These are phyloP conservation scores for Pseudogymnoascus sp. DNA, from an alignment of 2,329 filamentous ascomycete genomes.

Conservation along the genomic window DNA sequence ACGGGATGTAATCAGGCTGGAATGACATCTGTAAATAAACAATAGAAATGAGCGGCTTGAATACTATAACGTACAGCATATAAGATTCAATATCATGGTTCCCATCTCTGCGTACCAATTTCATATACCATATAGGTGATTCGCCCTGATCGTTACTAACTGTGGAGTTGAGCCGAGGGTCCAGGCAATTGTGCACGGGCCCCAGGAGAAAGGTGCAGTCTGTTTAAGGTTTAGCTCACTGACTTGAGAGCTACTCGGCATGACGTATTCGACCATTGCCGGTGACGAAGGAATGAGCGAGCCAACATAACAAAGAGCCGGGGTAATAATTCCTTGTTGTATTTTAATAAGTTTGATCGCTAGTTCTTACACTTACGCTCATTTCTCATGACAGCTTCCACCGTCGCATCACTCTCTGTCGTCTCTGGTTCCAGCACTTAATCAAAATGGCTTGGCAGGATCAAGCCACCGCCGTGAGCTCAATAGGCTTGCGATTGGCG, in stretches of 20 bases:
- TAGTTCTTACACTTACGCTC: background rate
- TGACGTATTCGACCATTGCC: background rate
- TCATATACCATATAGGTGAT: background rate
- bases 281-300: background rate
- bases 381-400: background rate
- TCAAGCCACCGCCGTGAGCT: slow-evolving; percentile 31
- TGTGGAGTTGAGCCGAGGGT: background rate
- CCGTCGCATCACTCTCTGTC: background rate
- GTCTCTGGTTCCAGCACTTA: background rate
- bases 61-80: background rate
- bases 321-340: background rate
- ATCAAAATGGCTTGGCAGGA: slow-evolving; percentile 21
- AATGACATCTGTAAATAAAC: background rate
- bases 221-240: slow-evolving; percentile 6
- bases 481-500: slow-evolving; percentile 42
- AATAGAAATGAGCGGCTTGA: background rate
- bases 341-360: background rate
- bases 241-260: background rate
- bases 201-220: background rate
- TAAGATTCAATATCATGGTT: background rate
- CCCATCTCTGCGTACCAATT: background rate
- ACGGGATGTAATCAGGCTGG: slow-evolving; percentile 43
- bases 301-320: background rate
- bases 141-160: background rate
- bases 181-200: background rate